Percentiles rank a stretch among this genome's conserved stretches.
Evolutionary conservation across 1,284 basidiomycete genomes (phyloP).

Genomic region (Pseudozyma hubeiensis): DNA sequence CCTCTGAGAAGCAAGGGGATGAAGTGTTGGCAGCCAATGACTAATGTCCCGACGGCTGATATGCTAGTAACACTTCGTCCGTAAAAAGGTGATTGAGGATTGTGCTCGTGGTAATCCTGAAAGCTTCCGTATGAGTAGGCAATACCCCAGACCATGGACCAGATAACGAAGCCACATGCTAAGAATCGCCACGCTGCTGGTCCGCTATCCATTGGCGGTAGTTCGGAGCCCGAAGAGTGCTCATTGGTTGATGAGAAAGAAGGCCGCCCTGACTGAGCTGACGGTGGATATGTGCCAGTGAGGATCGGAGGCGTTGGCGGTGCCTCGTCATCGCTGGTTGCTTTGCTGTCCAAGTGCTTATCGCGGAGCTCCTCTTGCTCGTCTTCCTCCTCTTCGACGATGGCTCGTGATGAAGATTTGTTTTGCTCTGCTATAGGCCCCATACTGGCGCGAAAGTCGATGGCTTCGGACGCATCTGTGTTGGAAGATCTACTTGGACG

Average conservation of each 20-base stretch:
- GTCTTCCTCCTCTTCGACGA: constrained; percentile 20
- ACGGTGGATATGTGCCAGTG: constrained; percentile 19
- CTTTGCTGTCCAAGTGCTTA: constrained; percentile 25
- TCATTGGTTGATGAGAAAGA: constrained; percentile 2
- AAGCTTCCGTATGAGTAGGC: constrained; percentile 59
- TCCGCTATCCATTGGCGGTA: constrained; percentile 26
- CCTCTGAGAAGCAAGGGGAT: constrained; percentile 40
- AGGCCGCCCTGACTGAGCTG: constrained; percentile 2
- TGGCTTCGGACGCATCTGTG: constrained; percentile 18
- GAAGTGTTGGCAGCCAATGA: constrained; percentile 50
- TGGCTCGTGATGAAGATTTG: constrained; percentile 3
- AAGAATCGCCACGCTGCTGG: constrained; percentile 36
- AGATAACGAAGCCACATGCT: constrained; percentile 20
- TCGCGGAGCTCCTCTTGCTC: constrained; percentile 9
- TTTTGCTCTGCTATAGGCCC: constrained; percentile 6
- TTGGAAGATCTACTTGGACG: constrained; percentile 21
- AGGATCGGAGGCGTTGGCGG: constrained; percentile 22
- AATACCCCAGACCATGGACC: constrained; percentile 49
- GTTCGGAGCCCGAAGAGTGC: not conserved
- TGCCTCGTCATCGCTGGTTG: constrained; percentile 17
- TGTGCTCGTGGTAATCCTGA: constrained; percentile 59
- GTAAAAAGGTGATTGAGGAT: constrained; percentile 45
- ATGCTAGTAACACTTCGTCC: constrained; percentile 33
- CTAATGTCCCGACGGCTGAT: constrained; percentile 50
- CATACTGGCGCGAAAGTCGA: constrained; percentile 18